Conservation (phyloP, 352 stramenopile species). For the Phytopythium montanum region DNA sequence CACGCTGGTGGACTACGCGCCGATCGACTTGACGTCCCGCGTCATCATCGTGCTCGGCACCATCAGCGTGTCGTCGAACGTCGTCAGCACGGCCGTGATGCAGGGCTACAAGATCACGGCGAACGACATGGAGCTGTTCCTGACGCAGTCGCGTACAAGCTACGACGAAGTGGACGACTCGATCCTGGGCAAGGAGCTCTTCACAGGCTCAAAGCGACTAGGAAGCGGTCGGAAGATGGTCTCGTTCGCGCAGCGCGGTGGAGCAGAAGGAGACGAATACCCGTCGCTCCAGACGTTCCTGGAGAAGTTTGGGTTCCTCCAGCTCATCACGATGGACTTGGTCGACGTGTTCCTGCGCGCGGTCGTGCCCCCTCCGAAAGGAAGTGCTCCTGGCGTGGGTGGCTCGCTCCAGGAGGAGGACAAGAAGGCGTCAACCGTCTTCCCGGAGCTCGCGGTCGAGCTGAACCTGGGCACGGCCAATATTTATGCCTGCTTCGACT, state of each 20-base stretch:
- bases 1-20: conserved; percentile 75
- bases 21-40: conserved; percentile 52
- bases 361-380: conserved; percentile 37
- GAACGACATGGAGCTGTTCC: conserved; percentile 64
- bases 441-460: conserved; percentile 77
- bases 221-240: conserved; percentile 15
- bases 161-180: conserved; percentile 74
- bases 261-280: conserved; percentile 35
- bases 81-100: conserved; percentile 81
- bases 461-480: conserved; percentile 81
- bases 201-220: conserved; percentile 13
- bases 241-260: conserved; percentile 10
- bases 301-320: conserved; percentile 78
- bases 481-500: conserved; percentile 89
- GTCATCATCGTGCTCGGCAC: conserved; percentile 75
- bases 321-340: conserved; percentile 84
- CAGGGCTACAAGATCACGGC: conserved; percentile 85
- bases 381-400: conserved; percentile 4
- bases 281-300: conserved; percentile 76
- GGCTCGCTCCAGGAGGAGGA: conserved; percentile 31
- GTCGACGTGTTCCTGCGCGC: conserved; percentile 80
- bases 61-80: conserved; percentile 77
- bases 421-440: conserved; percentile 30
- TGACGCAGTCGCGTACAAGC: conserved; percentile 52
- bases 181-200: conserved; percentile 67